phyloP scores from a whole-genome alignment of 164 flowering plant genomes.

The Tetracentron sinense region DNA sequence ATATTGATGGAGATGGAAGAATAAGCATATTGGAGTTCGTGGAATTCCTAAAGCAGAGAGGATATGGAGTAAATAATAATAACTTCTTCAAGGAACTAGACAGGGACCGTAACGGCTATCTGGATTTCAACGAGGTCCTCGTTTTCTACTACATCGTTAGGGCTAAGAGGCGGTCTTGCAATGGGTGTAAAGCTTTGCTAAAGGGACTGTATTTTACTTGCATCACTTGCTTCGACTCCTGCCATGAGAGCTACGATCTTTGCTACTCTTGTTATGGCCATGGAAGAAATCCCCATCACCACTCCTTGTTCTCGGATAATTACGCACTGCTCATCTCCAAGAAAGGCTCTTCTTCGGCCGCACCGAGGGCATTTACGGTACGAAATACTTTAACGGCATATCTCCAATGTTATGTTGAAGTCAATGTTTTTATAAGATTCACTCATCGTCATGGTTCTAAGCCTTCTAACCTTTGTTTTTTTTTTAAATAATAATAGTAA shows the following conservation, averaged over 20 bases:
- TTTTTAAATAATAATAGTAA: no score
- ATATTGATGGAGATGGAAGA: constrained; percentile 1
- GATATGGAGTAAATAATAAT: no score
- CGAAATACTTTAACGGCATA: no score
- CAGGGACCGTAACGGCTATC: not conserved
- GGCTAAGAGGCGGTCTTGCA: not conserved
- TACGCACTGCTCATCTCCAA: not conserved
- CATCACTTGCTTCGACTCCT: not conserved
- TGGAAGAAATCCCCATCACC: not conserved
- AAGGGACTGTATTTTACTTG: constrained; percentile 9
- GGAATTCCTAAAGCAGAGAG: not conserved
- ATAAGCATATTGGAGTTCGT: not conserved
- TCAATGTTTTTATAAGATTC: no score
- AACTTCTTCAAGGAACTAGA: constrained; percentile 3
- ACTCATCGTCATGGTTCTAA: no score
- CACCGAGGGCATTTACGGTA: no score
- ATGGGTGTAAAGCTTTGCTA: not conserved
- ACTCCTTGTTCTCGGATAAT: not conserved
- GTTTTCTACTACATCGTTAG: constrained; percentile 4
- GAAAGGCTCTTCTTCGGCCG: no score
- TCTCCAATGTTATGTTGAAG: no score
- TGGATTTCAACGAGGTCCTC: constrained; percentile 10
- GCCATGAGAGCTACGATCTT: not conserved
- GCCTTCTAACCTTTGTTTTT: no score
- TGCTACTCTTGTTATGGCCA: not conserved